A percentile compares a stretch with the other conserved stretches of the same genome.
These are phyloP conservation scores for Cladosporium sp. DNA, from an alignment of 2,329 filamentous ascomycete genomes.

Conservation along the genomic window DNA sequence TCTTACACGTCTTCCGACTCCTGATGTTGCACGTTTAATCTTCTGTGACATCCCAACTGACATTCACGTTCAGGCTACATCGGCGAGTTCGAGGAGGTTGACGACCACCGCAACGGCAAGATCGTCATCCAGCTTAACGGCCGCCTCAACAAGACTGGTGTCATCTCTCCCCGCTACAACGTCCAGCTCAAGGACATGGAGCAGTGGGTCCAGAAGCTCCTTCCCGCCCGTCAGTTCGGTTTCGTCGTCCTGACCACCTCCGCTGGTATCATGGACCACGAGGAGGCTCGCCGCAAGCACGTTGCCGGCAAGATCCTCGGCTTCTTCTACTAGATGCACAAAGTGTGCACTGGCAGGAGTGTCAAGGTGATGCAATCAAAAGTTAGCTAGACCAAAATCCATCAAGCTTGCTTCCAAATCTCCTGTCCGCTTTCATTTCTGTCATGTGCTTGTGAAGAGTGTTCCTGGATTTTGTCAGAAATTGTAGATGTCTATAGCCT, in stretches of 20 bases:
- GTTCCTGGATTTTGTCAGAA: no score
- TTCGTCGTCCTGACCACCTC: constrained; percentile 99
- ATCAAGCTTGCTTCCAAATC: constrained; percentile 2
- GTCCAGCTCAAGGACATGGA: constrained; percentile 95
- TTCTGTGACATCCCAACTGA: constrained; percentile 76
- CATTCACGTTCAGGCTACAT: constrained; percentile 73
- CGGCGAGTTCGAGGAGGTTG: constrained; percentile 98
- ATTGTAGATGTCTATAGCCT: no score
- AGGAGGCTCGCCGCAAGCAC: constrained; percentile 98
- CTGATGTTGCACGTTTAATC: constrained; percentile 92
- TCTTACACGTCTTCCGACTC: constrained; percentile 95
- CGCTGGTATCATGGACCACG: constrained; percentile 99
- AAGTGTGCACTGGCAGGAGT: constrained; percentile 4
- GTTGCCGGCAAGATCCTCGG: constrained; percentile 98
- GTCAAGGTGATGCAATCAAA: constrained; percentile 4
- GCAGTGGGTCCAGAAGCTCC: constrained; percentile 99
- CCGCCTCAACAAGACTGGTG: constrained; percentile 98
- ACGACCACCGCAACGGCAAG: constrained; percentile 99
- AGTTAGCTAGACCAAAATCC: constrained; percentile 9
- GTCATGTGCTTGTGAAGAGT: background rate
- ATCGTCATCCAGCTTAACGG: constrained; percentile 99
- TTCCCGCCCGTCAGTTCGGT: constrained; percentile 99
- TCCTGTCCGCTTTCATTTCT: no score
- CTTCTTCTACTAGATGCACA: constrained; percentile 78
- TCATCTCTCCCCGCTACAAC: constrained; percentile 99